phyloP scores from a whole-genome alignment of 768 basidiomycete genomes.

The Agaricus subrufescens region DNA sequence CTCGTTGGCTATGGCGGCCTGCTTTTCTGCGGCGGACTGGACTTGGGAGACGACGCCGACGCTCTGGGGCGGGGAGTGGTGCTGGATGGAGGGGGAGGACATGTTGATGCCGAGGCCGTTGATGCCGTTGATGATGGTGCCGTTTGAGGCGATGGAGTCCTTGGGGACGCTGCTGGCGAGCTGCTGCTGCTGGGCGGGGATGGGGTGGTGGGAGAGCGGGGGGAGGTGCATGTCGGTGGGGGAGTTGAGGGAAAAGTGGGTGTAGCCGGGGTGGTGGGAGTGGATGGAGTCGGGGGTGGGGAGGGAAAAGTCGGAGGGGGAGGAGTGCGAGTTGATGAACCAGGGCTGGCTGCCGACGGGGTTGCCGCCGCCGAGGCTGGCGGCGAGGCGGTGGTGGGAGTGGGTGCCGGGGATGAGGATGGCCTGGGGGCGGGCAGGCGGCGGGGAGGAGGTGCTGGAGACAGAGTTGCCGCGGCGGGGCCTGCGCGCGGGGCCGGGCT shows the following conservation, averaged over 20 bases:
- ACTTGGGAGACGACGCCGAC: neutral
- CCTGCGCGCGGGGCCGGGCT: slow-evolving; percentile 28
- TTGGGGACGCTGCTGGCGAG: slow-evolving; percentile 4
- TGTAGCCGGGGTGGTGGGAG: slow-evolving; percentile 25
- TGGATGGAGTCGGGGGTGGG: slow-evolving; percentile 22
- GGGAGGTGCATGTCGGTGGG: slow-evolving; percentile 15
- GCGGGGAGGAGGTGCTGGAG: slow-evolving; percentile 51
- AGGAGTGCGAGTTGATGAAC: slow-evolving; percentile 7
- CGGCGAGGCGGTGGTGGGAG: slow-evolving; percentile 6
- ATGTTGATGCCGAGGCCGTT: slow-evolving; percentile 10
- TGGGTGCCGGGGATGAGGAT: slow-evolving; percentile 57
- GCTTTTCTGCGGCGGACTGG: slow-evolving; percentile 32
- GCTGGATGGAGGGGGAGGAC: slow-evolving; percentile 1
- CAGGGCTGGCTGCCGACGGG: slow-evolving; percentile 5
- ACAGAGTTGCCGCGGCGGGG: slow-evolving; percentile 58
- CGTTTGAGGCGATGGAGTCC: slow-evolving; percentile 11
- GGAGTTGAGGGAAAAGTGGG: slow-evolving; percentile 24
- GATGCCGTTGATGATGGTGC: slow-evolving; percentile 10
- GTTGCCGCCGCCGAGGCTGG: slow-evolving; percentile 1
- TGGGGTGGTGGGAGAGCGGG: slow-evolving; percentile 7
- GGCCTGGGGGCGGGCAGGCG: slow-evolving; percentile 49
- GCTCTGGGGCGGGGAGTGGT: slow-evolving; percentile 2
- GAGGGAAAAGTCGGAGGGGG: slow-evolving; percentile 9
- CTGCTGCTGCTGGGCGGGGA: neutral
- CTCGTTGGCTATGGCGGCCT: slow-evolving; percentile 67